Evolutionary conservation across 805 yeast species (phyloP).

Genomic region (Wickerhamomyces sydowiorum): DNA sequence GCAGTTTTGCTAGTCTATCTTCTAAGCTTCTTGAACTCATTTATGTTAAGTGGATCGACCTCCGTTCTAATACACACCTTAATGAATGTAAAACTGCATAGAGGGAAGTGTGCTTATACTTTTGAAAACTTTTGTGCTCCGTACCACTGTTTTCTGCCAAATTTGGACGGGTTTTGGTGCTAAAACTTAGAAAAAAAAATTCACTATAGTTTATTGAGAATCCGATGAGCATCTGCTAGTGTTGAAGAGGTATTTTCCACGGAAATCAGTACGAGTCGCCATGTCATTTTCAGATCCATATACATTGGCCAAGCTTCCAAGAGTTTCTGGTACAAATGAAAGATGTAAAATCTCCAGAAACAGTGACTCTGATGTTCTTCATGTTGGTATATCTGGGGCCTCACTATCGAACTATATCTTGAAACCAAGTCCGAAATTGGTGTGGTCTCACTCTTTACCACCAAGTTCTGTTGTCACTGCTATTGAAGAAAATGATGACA

Average conservation of each 20-base stretch:
- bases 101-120: too few species aligned
- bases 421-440: constrained; percentile 45
- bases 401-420: constrained; percentile 31
- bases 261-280: background rate
- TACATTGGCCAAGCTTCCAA: constrained; percentile 19
- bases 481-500: constrained; percentile 8
- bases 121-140: background rate
- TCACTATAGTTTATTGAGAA: background rate
- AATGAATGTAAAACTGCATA: too few species aligned
- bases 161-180: background rate
- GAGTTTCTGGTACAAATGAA: constrained; percentile 14
- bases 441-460: constrained; percentile 47
- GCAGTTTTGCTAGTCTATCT: constrained; percentile 19
- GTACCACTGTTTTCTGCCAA: background rate
- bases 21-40: constrained; percentile 1
- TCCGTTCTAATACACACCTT: too few species aligned
- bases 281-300: constrained; percentile 21
- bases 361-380: constrained; percentile 13
- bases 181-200: background rate
- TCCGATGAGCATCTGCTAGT: background rate
- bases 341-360: constrained; percentile 10
- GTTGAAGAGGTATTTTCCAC: too few species aligned
- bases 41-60: too few species aligned
- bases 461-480: constrained; percentile 34
- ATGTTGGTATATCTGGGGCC: constrained; percentile 23